Base-by-base conservation (phyloP, 768 basidiomycete species). In the Collybiopsis confluens region DNA sequence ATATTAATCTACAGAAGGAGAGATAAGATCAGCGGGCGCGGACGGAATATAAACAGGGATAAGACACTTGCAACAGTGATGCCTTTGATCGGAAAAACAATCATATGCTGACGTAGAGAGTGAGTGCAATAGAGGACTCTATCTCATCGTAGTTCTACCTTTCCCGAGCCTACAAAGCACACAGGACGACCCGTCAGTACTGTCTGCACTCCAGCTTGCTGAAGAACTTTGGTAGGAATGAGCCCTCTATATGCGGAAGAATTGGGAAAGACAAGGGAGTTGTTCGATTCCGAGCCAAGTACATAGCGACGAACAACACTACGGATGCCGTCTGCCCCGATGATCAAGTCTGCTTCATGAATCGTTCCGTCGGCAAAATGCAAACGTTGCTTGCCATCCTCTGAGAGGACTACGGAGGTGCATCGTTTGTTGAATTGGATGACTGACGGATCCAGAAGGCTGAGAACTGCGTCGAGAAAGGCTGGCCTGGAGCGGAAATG, bases 361-460 rank as follows among this genome's bases (percentile, higher is more conserved):
- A 64, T 69, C 11, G 73, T 76, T 6, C 77, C 77, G 56, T 83
- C 81, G 6, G 71, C 59, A 55, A 83, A 85, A 23, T 71, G 66
- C 4, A 83, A 61, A 7, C 68, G 56, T 6, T 71, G 62, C 3
- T 61, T 63, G 4, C 64, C 66, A 8, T 66, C 64, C 18, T 44
- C 26, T 7, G 61, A 49, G 11, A 63, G 23, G 21, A 52, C 54
- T 20, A 79, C 60, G 9, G 67, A 68, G 10, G 60, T 65, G 59
- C 77, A 79, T 10, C 78, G 77, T 58, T 79, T 81, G 60, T 76
- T 70, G 65, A 83, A 79, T 57, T 79, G 77, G 4, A 72, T 66
- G 28, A 64, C 61, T 8, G 65, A 59, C 0, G 75, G 69, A 55
- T 81, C 72, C 23, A 81, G 47, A 18, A 74, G 65, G 6, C 68